Percentiles rank a stretch among this genome's conserved stretches.
These are phyloP conservation scores for Effrenium voratum DNA, from an alignment of 73 alveolate species.

Conservation along the genomic window DNA sequence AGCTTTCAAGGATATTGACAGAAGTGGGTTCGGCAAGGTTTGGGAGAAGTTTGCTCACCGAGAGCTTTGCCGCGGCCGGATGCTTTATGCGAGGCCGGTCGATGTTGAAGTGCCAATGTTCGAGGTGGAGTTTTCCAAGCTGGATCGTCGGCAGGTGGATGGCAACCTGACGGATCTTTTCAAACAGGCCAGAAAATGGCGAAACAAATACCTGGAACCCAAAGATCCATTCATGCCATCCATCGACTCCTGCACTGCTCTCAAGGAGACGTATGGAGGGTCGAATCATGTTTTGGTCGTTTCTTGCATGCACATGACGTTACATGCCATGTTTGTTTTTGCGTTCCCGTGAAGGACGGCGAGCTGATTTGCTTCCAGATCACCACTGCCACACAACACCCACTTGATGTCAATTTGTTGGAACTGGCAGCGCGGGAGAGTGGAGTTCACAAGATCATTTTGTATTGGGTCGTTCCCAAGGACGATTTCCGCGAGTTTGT, in stretches of 20 bases:
- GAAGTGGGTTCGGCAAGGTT: neutral
- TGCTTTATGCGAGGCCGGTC: neutral
- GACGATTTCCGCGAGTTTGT: neutral
- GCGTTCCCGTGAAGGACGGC: neutral
- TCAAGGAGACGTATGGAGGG: neutral
- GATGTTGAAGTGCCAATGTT: neutral
- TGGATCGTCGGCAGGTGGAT: neutral
- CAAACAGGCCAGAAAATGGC: neutral
- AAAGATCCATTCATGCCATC: neutral
- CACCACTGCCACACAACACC: neutral
- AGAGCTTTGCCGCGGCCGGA: neutral
- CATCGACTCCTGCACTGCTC: conserved; percentile 1
- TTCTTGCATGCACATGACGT: neutral
- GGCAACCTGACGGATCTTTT: neutral
- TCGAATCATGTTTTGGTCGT: neutral
- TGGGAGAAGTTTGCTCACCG: neutral
- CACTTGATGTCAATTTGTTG: neutral
- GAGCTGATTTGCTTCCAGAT: neutral
- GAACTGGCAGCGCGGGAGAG: neutral
- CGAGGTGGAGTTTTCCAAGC: neutral
- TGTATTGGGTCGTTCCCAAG: neutral
- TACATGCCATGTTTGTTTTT: neutral
- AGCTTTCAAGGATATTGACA: neutral
- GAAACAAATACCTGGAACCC: neutral
- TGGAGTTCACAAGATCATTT: neutral